phyloP scores from a whole-genome alignment of 306 rosid genomes.

The Quillaja saponaria region DNA sequence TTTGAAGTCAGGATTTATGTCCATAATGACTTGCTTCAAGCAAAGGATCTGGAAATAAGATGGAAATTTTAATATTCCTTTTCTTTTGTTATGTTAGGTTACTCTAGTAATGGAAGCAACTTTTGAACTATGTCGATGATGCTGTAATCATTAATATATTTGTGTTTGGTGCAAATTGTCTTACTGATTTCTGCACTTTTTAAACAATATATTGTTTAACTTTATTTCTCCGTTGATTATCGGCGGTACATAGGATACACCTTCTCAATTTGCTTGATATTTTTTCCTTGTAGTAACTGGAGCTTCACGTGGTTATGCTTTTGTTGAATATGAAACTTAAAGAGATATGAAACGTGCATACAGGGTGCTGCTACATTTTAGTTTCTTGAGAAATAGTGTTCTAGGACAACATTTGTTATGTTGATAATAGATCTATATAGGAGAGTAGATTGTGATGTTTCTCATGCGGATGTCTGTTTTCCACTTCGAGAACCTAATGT shows the following conservation, averaged over 20 bases:
- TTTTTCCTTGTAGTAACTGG: conserved; percentile 68
- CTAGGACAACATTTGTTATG: not conserved
- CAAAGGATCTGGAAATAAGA: no score
- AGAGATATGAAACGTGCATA: conserved; percentile 81
- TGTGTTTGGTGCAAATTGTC: no score
- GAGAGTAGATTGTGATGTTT: not conserved
- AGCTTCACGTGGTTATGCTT: conserved; percentile 90
- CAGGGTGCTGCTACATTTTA: conserved; percentile 46
- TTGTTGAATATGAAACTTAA: conserved; percentile 82
- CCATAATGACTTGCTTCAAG: no score
- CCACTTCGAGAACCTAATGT: not conserved
- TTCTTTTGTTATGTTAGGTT: conserved; percentile 6
- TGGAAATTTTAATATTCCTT: not conserved
- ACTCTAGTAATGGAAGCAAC: no score
- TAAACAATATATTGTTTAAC: no score
- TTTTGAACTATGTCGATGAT: no score
- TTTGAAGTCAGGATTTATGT: no score
- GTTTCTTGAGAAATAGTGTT: not conserved
- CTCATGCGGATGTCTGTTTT: not conserved
- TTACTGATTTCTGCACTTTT: no score
- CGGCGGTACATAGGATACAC: conserved; percentile 8
- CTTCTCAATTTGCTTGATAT: conserved; percentile 1
- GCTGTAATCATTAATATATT: no score
- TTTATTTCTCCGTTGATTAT: not conserved
- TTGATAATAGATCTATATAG: not conserved